Conservation (phyloP, 768 basidiomycete species). For the Solioccasus polychromus region DNA sequence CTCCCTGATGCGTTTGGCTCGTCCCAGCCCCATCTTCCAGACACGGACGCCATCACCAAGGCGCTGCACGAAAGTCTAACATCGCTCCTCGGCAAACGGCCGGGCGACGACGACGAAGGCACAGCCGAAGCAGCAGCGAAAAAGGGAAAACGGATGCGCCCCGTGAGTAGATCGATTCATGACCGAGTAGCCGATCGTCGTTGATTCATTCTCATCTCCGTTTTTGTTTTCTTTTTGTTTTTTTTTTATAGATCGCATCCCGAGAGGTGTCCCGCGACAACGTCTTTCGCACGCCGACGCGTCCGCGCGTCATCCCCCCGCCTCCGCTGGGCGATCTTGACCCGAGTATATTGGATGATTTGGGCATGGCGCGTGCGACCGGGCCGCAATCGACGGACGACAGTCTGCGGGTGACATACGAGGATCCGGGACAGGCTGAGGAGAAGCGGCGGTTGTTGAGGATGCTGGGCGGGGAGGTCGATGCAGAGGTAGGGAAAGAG, state of each 20-base stretch:
- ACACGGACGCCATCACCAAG: conserved; percentile 48
- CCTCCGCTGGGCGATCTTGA: conserved; percentile 22
- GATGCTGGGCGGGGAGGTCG: conserved; percentile 37
- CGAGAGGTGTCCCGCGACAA: conserved; percentile 38
- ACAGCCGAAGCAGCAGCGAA: conserved; percentile 16
- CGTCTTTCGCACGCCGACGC: conserved; percentile 8
- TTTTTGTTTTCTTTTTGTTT: not conserved
- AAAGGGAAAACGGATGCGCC: conserved; percentile 38
- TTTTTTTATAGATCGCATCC: conserved; percentile 21
- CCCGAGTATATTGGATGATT: conserved; percentile 27
- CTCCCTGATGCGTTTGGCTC: conserved; percentile 15
- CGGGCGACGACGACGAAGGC: conserved; percentile 37
- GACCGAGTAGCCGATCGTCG: conserved; percentile 36
- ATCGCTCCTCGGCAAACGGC: conserved; percentile 67
- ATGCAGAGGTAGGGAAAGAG: conserved; percentile 8
- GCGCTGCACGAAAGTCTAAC: conserved; percentile 69
- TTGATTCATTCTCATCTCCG: not conserved
- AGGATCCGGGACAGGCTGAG: conserved; percentile 61
- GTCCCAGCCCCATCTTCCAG: conserved; percentile 25
- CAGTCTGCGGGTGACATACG: conserved; percentile 59
- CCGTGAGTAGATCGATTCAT: too few relatives aligned
- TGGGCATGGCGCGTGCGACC: conserved; percentile 4
- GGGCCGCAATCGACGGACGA: conserved; percentile 33
- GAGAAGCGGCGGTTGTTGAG: conserved; percentile 58
- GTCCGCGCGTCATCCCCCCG: conserved; percentile 2